These are phyloP conservation scores for Xerocomus spinulosus DNA, from an alignment of 768 basidiomycete genomes.

Conservation along the genomic window DNA sequence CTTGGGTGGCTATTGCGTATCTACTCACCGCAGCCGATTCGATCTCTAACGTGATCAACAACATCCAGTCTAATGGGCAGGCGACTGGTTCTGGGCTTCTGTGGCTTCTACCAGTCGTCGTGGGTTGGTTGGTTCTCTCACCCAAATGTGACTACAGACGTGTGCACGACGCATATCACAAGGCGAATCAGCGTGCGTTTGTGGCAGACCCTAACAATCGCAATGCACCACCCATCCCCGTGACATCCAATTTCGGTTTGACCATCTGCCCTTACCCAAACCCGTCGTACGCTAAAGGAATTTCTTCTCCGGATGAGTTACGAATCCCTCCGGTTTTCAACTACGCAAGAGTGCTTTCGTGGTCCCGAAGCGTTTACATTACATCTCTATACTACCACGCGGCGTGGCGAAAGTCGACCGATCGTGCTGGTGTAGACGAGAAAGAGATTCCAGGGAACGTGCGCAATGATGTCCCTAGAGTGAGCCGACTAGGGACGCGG, in stretches of 20 bases:
- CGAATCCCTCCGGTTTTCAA: conserved; percentile 23
- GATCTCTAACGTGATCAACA: conserved; percentile 10
- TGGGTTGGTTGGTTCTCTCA: conserved; percentile 39
- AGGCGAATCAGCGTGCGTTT: conserved; percentile 9
- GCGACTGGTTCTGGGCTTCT: conserved; percentile 40
- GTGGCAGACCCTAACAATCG: neutral
- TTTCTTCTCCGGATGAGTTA: conserved; percentile 22
- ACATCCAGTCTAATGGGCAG: conserved; percentile 11
- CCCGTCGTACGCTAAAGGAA: neutral
- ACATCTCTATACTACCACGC: conserved; percentile 16
- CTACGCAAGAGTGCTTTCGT: conserved; percentile 21
- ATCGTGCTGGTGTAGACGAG: neutral
- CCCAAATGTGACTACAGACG: conserved; percentile 36
- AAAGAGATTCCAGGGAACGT: neutral
- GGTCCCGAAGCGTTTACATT: conserved; percentile 16
- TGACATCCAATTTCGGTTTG: conserved; percentile 11
- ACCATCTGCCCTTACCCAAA: conserved; percentile 12
- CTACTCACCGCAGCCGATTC: conserved; percentile 15
- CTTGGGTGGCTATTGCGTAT: conserved; percentile 44
- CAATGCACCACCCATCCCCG: neutral
- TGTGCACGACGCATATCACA: conserved; percentile 19
- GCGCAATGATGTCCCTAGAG: conserved; percentile 1
- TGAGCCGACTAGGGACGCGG: conserved; percentile 17
- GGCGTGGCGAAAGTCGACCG: conserved; percentile 8
- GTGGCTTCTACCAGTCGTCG: conserved; percentile 40